These are phyloP conservation scores for Colletotrichum liaoningense DNA, from an alignment of 2,329 filamentous ascomycete species.

Conservation along the genomic window DNA sequence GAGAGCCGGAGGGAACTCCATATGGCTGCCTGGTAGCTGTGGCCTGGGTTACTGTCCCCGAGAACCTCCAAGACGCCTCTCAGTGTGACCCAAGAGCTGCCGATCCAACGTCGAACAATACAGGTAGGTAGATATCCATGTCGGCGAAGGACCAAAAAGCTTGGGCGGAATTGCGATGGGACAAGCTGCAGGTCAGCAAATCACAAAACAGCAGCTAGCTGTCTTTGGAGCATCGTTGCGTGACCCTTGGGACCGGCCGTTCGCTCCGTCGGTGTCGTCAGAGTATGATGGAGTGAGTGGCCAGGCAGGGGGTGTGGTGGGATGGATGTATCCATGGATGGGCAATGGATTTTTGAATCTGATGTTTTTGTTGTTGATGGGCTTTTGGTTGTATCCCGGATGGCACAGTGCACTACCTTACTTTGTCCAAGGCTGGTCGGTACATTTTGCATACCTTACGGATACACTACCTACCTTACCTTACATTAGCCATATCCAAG, in stretches of 20 bases:
- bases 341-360: background rate
- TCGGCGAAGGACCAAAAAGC: constrained; percentile 7
- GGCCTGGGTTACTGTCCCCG: background rate
- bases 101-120: constrained; percentile 4
- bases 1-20: background rate
- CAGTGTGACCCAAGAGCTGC: background rate
- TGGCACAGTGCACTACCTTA: no score
- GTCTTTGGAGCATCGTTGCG: constrained; percentile 7
- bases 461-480: no score
- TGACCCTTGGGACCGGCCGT: constrained; percentile 3
- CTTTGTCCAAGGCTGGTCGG: no score
- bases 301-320: background rate
- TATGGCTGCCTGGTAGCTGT: background rate
- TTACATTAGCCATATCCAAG: background rate
- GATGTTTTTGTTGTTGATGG: background rate
- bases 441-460: no score
- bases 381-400: background rate
- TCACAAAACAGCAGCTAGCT: constrained; percentile 5
- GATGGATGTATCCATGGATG: background rate
- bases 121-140: background rate
- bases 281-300: background rate
- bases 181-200: background rate
- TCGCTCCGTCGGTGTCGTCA: constrained; percentile 12
- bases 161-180: background rate
- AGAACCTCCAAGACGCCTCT: no score